Evolutionary conservation across 805 yeast genomes (phyloP).

Genomic region (Saturnispora gosingensis): DNA sequence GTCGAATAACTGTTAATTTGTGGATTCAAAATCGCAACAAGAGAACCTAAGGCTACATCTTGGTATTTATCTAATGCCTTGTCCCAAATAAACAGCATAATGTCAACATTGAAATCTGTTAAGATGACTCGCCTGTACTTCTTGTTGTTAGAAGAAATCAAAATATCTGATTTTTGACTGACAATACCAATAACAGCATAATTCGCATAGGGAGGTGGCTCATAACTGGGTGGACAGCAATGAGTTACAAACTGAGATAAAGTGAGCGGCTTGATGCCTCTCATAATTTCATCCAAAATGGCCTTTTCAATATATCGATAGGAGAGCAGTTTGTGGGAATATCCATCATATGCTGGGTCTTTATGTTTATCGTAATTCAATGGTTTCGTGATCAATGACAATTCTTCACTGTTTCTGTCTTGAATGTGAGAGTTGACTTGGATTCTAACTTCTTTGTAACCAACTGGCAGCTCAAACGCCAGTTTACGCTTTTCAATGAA

Average conservation of each 20-base stretch:
- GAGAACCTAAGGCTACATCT: conserved; percentile 66
- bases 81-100: conserved; percentile 58
- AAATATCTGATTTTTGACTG: conserved; percentile 44
- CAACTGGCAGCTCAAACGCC: conserved; percentile 6
- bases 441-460: conserved; percentile 1
- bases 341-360: conserved; percentile 28
- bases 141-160: conserved; percentile 32
- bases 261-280: conserved; percentile 45
- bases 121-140: conserved; percentile 55
- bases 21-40: conserved; percentile 72
- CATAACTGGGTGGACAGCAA: conserved; percentile 57
- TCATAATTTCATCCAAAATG: conserved; percentile 31
- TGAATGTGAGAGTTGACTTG: neutral
- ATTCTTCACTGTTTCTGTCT: neutral
- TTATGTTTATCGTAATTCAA: neutral
- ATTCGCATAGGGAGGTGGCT: conserved; percentile 62
- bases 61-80: conserved; percentile 61
- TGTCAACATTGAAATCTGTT: conserved; percentile 52
- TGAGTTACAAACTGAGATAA: conserved; percentile 52
- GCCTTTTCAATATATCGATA: conserved; percentile 38
- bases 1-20: conserved; percentile 32
- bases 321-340: conserved; percentile 34
- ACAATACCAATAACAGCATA: conserved; percentile 77
- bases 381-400: neutral
- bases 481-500: neutral